Base-by-base conservation (phyloP, 2,329 filamentous ascomycete genomes). In the Colletotrichum musae region DNA sequence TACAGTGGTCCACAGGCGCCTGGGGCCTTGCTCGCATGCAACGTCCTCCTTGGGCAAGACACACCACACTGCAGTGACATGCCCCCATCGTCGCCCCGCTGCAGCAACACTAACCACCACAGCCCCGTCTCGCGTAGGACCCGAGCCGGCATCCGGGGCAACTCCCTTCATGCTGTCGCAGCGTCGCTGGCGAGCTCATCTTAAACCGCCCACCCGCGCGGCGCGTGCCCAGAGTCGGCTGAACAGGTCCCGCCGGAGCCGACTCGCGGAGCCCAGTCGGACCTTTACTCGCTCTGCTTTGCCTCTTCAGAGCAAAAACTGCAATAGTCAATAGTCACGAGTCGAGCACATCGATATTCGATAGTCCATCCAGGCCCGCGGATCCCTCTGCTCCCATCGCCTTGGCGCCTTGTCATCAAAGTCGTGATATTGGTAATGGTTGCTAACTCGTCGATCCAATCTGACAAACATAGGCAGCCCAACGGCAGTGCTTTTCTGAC, bases 61-160 rank as follows among this genome's bases (percentile, higher is more conserved):
- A 9, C 28, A 32, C 28, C 7, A 9, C 7, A 32, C 28, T 32
- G 28, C 7, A 32, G 7, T 24, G 21, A 24, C 21, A 32, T 9
- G 28, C 28, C 5, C 28, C 28, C 28, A 24, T 24, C 28, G 28
- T 32, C 28, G 28, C 45, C 28, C 60, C 64, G 53, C 21, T 4
- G 21, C 21, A 24, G 2, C 21, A 24, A 24, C 59, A n/a, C 24
- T 18, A 41, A 16, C 41, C 21, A 51, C 39, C 53, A 58, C 59
- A 58, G 47, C 53, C 64, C 47, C 48, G 28, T 54, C 43, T 65
- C 54, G 66, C 61, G 47, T 65, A 47, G 61, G 45, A 65, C 54
- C 32, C 24, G 61, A 69, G 43, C 54, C 61, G 61, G 66, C 41
- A 26, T 39, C 62, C 61, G 66, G 66, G 54, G 50, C 61, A 65